phyloP scores from a whole-genome alignment of 495 filamentous ascomycete genomes.

The Tuber microsphaerosporum region DNA sequence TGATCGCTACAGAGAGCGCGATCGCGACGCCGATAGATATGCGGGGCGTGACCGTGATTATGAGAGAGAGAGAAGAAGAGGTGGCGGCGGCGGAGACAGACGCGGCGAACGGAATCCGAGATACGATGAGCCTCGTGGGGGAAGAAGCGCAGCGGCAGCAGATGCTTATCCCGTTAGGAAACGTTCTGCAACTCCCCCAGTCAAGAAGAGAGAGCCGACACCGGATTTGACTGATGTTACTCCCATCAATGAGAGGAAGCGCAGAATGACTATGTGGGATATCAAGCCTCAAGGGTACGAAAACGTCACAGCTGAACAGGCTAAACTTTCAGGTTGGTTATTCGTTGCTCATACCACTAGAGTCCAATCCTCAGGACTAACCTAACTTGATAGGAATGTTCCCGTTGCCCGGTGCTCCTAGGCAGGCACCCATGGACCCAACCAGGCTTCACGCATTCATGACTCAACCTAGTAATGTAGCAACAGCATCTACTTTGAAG shows the following conservation, averaged over 20 bases:
- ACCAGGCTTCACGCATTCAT: slow-evolving; percentile 91
- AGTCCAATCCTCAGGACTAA: slow-evolving; percentile 14
- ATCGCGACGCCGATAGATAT: slow-evolving; percentile 50
- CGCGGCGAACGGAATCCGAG: slow-evolving; percentile 33
- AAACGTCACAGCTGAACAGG: slow-evolving; percentile 96
- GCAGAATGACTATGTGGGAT: slow-evolving; percentile 95
- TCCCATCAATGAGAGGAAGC: slow-evolving; percentile 71
- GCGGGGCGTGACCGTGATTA: slow-evolving; percentile 44
- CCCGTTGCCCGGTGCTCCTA: slow-evolving; percentile 87
- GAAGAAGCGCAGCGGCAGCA: slow-evolving; percentile 4
- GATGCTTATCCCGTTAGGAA: slow-evolving; percentile 47
- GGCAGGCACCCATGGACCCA: slow-evolving; percentile 94
- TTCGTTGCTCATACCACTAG: slow-evolving; percentile 9
- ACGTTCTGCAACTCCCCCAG: slow-evolving; percentile 70
- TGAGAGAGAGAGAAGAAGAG: slow-evolving; percentile 43
- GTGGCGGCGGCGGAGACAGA: slow-evolving; percentile 30
- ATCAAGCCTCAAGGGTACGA: slow-evolving; percentile 98
- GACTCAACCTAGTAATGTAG: slow-evolving; percentile 70
- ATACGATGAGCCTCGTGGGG: slow-evolving; percentile 33
- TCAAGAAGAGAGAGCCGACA: slow-evolving; percentile 87
- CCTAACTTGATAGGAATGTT: slow-evolving; percentile 64
- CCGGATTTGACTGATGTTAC: slow-evolving; percentile 84
- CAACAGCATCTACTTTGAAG: slow-evolving; percentile 72
- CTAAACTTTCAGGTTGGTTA: slow-evolving; percentile 79
- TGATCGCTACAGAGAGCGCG: slow-evolving; percentile 46